Evolutionary conservation across 2,329 filamentous ascomycete genomes (phyloP).

Genomic region (Lasiodiplodia sp.): DNA sequence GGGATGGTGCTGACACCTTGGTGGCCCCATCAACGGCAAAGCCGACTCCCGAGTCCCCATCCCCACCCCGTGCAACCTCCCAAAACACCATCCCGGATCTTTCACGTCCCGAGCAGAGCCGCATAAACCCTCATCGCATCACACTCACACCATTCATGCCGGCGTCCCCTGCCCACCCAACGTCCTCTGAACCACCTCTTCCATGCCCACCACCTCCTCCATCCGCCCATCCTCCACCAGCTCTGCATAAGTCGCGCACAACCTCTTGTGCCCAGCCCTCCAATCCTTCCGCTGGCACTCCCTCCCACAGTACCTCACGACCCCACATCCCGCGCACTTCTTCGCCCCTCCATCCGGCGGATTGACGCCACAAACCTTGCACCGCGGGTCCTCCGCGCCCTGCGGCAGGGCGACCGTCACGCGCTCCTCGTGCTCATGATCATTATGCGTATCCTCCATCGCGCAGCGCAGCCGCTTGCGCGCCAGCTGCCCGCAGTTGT

Average conservation of each 20-base stretch:
- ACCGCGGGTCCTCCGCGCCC: conserved; percentile 12
- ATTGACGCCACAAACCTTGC: conserved; percentile 11
- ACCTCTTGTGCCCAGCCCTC: conserved; percentile 21
- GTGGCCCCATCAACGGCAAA: neutral
- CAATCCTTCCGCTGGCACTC: conserved; percentile 28
- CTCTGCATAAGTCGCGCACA: conserved; percentile 14
- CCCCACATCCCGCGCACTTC: conserved; percentile 23
- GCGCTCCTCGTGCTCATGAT: neutral
- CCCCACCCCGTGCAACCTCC: no score
- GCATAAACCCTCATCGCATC: neutral
- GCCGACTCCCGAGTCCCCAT: neutral
- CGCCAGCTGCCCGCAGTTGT: conserved; percentile 2
- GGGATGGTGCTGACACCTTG: neutral
- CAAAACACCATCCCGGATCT: neutral
- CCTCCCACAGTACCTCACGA: conserved; percentile 25
- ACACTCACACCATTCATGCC: neutral
- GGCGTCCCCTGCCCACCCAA: neutral
- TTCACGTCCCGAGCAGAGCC: neutral
- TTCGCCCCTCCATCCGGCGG: neutral
- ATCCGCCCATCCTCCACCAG: conserved; percentile 7
- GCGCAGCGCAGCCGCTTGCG: conserved; percentile 38
- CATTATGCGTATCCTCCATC: conserved; percentile 29
- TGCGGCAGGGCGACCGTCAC: neutral
- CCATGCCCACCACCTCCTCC: neutral
- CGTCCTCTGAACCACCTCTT: neutral